Conservation (phyloP, 352 stramenopile species). For the Phytophthora lateralis region DNA sequence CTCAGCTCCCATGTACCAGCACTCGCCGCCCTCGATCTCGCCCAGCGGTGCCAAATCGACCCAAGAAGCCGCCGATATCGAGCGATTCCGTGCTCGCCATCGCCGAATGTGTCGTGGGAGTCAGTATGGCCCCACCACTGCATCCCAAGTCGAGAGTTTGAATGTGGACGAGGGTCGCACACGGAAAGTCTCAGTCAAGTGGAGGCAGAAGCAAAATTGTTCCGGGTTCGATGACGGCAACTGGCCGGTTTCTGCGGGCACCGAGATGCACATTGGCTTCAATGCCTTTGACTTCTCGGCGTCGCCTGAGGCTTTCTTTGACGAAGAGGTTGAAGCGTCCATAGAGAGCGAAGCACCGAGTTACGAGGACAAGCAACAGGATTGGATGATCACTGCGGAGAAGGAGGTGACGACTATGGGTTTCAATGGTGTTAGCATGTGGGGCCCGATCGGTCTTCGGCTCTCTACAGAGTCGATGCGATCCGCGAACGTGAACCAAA, state of each 20-base stretch:
- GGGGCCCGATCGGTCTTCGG: not conserved
- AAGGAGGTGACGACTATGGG: not conserved
- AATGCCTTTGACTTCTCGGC: slow-evolving; percentile 40
- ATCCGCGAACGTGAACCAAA: not conserved
- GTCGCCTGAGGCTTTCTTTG: slow-evolving; percentile 35
- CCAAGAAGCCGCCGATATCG: slow-evolving; percentile 20
- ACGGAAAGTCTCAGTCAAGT: slow-evolving; percentile 28
- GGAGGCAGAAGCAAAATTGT: slow-evolving; percentile 10
- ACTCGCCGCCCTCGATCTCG: not conserved
- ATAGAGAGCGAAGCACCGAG: not conserved
- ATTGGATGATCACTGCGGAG: not conserved
- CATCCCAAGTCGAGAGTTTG: not conserved
- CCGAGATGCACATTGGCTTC: slow-evolving; percentile 28
- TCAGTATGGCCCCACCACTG: not conserved
- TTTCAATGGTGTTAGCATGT: slow-evolving; percentile 1
- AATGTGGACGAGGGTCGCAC: slow-evolving; percentile 20
- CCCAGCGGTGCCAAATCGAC: not conserved
- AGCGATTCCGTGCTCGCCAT: slow-evolving; percentile 34
- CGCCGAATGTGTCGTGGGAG: slow-evolving; percentile 30
- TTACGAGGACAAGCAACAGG: not conserved
- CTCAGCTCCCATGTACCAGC: not conserved
- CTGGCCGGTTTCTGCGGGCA: slow-evolving; percentile 6
- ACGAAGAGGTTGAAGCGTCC: not conserved
- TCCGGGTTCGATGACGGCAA: slow-evolving; percentile 3
- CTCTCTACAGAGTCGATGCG: not conserved